phyloP scores from a whole-genome alignment of 2,329 filamentous ascomycete genomes.

The Beauveria caledonica region DNA sequence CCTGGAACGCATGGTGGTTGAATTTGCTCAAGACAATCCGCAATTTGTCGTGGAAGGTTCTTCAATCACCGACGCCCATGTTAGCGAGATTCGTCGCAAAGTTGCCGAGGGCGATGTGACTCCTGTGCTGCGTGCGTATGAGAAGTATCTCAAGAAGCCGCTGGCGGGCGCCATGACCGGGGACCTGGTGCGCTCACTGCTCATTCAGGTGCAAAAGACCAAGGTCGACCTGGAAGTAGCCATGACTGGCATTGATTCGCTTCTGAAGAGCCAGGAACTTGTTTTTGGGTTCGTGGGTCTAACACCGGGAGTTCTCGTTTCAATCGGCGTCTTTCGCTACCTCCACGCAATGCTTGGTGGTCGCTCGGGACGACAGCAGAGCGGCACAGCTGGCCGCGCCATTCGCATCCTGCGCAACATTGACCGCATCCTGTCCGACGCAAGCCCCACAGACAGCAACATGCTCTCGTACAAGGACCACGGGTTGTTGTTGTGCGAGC shows the following conservation, averaged over 20 bases:
- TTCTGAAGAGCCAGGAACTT: slow-evolving; percentile 92
- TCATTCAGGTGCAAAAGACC: slow-evolving; percentile 97
- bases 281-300: slow-evolving; percentile 96
- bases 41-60: slow-evolving; percentile 43
- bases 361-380: slow-evolving; percentile 58
- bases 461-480: slow-evolving; percentile 88
- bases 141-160: slow-evolving; percentile 75
- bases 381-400: slow-evolving; percentile 59
- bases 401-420: slow-evolving; percentile 78
- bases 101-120: slow-evolving; percentile 91
- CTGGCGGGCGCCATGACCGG: slow-evolving; percentile 76
- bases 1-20: slow-evolving; percentile 94
- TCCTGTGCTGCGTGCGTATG: slow-evolving; percentile 82
- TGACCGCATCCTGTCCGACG: slow-evolving; percentile 67
- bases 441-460: slow-evolving; percentile 60
- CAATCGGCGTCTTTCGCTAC: slow-evolving; percentile 66
- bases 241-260: slow-evolving; percentile 87
- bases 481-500: slow-evolving; percentile 81
- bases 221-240: slow-evolving; percentile 97
- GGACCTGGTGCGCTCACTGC: slow-evolving; percentile 77
- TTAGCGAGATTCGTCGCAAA: slow-evolving; percentile 65
- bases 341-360: slow-evolving; percentile 60
- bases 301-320: slow-evolving; percentile 86
- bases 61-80: slow-evolving; percentile 57
- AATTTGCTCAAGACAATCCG: slow-evolving; percentile 82